phyloP scores from a whole-genome alignment of 2,329 filamentous ascomycete species.

The Sporothrix euskadiensis region DNA sequence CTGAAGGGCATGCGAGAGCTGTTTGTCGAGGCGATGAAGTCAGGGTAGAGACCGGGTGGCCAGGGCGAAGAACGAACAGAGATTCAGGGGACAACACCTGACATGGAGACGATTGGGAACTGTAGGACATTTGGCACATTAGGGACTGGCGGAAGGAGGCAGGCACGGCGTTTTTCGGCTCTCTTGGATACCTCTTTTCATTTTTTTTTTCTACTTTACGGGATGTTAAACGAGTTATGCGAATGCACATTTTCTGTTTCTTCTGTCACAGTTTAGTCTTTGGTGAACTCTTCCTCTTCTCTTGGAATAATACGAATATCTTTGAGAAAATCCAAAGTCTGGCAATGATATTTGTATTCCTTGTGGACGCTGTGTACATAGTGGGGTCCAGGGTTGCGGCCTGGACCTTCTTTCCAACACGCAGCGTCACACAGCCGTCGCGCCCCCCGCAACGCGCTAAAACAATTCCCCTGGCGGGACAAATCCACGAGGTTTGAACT shows the following conservation, averaged over 20 bases:
- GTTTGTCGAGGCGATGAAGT: slow-evolving; percentile 68
- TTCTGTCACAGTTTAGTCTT: not conserved
- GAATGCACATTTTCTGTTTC: not conserved
- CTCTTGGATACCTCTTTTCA: slow-evolving; percentile 13
- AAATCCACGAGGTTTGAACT: not conserved
- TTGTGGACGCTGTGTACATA: not conserved
- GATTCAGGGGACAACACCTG: not conserved
- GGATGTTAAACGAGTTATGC: slow-evolving; percentile 12
- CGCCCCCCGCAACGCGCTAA: slow-evolving; percentile 19
- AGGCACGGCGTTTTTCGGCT: slow-evolving; percentile 9
- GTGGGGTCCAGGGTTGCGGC: not conserved
- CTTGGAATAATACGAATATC: too few relatives aligned
- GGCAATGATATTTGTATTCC: not conserved
- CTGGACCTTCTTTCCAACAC: not conserved
- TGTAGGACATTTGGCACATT: not conserved
- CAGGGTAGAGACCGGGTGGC: slow-evolving; percentile 36
- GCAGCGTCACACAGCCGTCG: not conserved
- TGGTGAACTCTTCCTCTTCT: too few relatives aligned
- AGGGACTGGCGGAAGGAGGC: not conserved
- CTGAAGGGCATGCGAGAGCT: slow-evolving; percentile 81
- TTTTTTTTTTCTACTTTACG: not conserved
- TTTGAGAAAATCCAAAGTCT: too few relatives aligned
- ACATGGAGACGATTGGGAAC: not conserved
- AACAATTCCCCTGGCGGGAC: not conserved
- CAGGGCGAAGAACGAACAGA: not conserved